Percentiles rank a stretch among this genome's conserved stretches.
Conservation (phyloP, 164 flowering plant genomes). For the Cinnamomum chago region DNA sequence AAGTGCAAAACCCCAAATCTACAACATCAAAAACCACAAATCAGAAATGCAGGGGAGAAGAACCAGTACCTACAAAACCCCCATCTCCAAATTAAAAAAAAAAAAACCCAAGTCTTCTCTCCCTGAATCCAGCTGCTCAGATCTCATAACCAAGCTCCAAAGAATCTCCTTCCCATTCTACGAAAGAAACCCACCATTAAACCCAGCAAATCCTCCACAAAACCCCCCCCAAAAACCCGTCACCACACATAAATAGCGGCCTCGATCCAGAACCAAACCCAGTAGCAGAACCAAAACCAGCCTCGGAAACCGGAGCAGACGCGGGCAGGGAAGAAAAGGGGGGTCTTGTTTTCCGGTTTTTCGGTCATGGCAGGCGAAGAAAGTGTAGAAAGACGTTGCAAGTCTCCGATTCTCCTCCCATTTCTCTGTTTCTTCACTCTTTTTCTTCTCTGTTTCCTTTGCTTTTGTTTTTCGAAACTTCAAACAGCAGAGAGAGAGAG, state of each 20-base stretch:
- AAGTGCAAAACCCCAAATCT: not conserved
- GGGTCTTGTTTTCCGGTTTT: slow-evolving; percentile 7
- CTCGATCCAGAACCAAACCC: slow-evolving; percentile 16
- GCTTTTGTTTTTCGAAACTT: slow-evolving; percentile 3
- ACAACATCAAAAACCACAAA: slow-evolving; percentile 4
- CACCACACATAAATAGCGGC: not conserved
- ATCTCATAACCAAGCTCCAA: slow-evolving; percentile 16
- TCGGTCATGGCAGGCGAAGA: slow-evolving; percentile 8
- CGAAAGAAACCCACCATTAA: not conserved
- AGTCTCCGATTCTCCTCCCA: slow-evolving; percentile 4
- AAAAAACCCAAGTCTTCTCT: slow-evolving; percentile 1
- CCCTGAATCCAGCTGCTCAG: slow-evolving; percentile 18
- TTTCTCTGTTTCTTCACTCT: not conserved
- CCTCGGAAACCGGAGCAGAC: not conserved
- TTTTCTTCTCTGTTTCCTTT: not conserved
- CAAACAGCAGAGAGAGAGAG: slow-evolving; percentile 16
- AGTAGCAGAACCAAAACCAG: slow-evolving; percentile 8
- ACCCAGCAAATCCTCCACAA: slow-evolving; percentile 1
- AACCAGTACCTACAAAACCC: slow-evolving; percentile 11
- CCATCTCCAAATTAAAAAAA: slow-evolving; percentile 9
- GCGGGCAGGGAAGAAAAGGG: not conserved
- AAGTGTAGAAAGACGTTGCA: not conserved
- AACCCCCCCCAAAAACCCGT: not conserved
- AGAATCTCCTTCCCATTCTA: slow-evolving; percentile 1
- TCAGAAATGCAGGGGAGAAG: slow-evolving; percentile 14